Evolutionary conservation across 805 yeast genomes (phyloP).

Genomic region (Blastobotrys parvus): DNA sequence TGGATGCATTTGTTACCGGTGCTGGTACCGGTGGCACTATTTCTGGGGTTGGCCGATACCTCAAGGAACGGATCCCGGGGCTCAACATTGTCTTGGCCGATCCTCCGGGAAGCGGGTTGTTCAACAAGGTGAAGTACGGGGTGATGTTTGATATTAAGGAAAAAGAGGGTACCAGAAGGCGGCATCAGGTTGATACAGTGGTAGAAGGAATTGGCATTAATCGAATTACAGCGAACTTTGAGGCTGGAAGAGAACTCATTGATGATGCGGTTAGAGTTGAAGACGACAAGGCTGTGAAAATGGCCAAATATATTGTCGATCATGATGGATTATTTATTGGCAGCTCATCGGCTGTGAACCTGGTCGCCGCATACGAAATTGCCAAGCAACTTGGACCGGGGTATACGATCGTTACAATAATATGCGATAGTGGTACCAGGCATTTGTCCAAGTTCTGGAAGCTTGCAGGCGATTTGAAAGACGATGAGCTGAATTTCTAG

Average conservation of each 20-base stretch:
- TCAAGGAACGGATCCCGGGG: slow-evolving; percentile 42
- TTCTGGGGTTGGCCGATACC: slow-evolving; percentile 75
- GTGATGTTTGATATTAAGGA: slow-evolving; percentile 90
- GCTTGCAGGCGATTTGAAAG: slow-evolving; percentile 11
- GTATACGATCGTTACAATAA: slow-evolving; percentile 66
- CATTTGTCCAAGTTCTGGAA: slow-evolving; percentile 93
- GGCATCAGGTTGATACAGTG: slow-evolving; percentile 94
- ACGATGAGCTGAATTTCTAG: too few relatives aligned
- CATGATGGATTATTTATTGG: slow-evolving; percentile 90
- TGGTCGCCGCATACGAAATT: slow-evolving; percentile 73
- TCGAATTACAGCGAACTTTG: slow-evolving; percentile 74
- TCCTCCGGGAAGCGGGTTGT: slow-evolving; percentile 93
- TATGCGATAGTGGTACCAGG: slow-evolving; percentile 88
- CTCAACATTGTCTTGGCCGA: slow-evolving; percentile 69
- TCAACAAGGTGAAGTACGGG: slow-evolving; percentile 75
- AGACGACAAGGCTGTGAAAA: slow-evolving; percentile 72
- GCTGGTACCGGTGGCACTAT: slow-evolving; percentile 98
- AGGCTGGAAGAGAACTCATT: slow-evolving; percentile 56
- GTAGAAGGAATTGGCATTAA: slow-evolving; percentile 93
- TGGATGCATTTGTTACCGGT: slow-evolving; percentile 80
- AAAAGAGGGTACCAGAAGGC: slow-evolving; percentile 83
- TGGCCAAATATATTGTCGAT: slow-evolving; percentile 78
- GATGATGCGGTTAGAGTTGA: slow-evolving; percentile 75
- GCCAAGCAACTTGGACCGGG: slow-evolving; percentile 50
- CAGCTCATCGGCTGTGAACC: slow-evolving; percentile 86